These are phyloP conservation scores for Geosmithia morbida DNA, from an alignment of 2,329 filamentous ascomycete species.

Conservation along the genomic window DNA sequence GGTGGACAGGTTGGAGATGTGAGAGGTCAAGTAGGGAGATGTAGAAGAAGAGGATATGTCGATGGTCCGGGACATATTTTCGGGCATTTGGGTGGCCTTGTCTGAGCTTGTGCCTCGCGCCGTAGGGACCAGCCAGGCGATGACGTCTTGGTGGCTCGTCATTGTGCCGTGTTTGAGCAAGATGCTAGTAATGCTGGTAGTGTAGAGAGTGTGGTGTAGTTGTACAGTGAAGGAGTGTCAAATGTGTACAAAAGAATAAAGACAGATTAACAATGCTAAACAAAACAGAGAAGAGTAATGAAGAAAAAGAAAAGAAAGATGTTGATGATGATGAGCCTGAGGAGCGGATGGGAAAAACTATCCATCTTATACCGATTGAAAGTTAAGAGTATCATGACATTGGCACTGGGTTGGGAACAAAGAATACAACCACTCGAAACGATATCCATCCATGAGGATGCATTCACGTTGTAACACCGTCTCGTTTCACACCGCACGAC, in stretches of 20 bases:
- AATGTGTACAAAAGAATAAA: background rate
- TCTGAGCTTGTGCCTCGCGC: constrained; percentile 17
- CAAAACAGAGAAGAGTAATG: background rate
- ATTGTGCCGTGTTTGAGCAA: constrained; percentile 5
- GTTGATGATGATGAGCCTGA: background rate
- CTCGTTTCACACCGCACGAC: constrained; percentile 1
- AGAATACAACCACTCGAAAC: background rate
- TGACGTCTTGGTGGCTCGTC: constrained; percentile 12
- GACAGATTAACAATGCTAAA: background rate
- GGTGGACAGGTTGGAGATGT: constrained; percentile 11
- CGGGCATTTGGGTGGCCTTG: constrained; percentile 14
- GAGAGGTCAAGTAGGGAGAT: constrained; percentile 10
- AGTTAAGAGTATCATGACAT: background rate
- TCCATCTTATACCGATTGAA: background rate
- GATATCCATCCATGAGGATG: background rate
- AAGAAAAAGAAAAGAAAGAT: background rate
- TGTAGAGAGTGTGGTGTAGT: background rate
- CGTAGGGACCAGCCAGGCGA: constrained; percentile 24
- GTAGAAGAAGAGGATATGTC: constrained; percentile 7
- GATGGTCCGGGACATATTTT: constrained; percentile 14
- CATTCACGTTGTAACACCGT: background rate
- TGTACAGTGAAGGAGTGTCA: background rate
- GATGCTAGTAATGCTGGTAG: constrained; percentile 1
- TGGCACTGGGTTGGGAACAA: background rate
- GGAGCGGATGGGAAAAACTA: background rate